These are phyloP conservation scores for Bryoerythrophyllum caledonicum DNA, from an alignment of 225 moss, liverwort and hornwort species.

Conservation along the genomic window DNA sequence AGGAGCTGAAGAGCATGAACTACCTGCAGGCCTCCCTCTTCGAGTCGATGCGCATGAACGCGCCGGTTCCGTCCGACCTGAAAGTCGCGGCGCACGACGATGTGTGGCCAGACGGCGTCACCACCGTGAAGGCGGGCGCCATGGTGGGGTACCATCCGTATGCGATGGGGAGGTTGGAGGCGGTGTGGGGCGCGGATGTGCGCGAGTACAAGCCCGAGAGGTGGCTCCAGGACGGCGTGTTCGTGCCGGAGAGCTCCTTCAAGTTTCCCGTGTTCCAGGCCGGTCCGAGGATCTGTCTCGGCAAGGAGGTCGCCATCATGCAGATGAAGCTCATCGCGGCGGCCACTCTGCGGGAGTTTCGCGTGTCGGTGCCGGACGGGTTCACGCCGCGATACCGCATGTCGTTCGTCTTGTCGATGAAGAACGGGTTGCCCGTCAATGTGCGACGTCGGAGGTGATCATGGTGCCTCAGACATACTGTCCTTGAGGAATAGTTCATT, in stretches of 20 bases:
- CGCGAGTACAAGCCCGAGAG: constrained; percentile 26
- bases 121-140: background rate
- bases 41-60: constrained; percentile 31
- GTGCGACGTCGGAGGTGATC: constrained; percentile 12
- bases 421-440: constrained; percentile 18
- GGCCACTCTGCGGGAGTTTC: constrained; percentile 15
- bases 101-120: constrained; percentile 32
- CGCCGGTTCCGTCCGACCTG: constrained; percentile 22
- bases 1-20: constrained; percentile 38
- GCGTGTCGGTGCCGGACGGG: constrained; percentile 7
- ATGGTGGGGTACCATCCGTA: constrained; percentile 19
- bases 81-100: constrained; percentile 29
- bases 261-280: constrained; percentile 47
- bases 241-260: constrained; percentile 24
- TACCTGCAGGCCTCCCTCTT: constrained; percentile 30
- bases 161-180: constrained; percentile 24
- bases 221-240: constrained; percentile 36
- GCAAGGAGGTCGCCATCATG: constrained; percentile 31
- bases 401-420: constrained; percentile 18
- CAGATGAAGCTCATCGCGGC: constrained; percentile 39
- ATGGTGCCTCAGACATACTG: no score
- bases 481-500: no score
- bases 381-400: background rate
- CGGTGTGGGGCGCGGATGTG: constrained; percentile 31
- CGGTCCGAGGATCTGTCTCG: constrained; percentile 33